Evolutionary conservation across 352 stramenopile genomes (phyloP), one percentile per base, ranked within the genome.

Genomic region (Phytophthora boehmeriae): DNA sequence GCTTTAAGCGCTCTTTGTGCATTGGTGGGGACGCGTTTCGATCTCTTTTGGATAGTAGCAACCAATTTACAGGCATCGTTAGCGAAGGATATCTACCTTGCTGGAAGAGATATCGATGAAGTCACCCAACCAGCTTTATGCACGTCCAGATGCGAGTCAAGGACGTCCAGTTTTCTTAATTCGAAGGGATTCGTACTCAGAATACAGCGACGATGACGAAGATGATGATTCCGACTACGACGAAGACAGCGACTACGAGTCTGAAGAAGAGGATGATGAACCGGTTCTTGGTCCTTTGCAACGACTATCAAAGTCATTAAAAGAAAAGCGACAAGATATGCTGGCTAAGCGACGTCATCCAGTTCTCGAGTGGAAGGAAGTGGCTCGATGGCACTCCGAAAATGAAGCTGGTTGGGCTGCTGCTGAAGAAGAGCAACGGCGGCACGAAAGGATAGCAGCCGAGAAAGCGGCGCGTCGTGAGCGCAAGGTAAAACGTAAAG

Each of bases 311-410:
- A 73, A 67, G 23, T 55, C 59, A 6, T 34, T 83, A 3, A 62
- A 54, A 19, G n/a, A 41, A 10, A 80, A 80, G 44, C 80, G 83
- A 47, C 71, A 83, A 32, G 34, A n/a, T 16, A 34, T 79, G 50
- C 54, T 88, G 36, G 71, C 78, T 16, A 58, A 68, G 30, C 71
- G 80, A 9, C 53, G 77, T 20, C 58, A 89, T 20, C 77, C 77
- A 11, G 57, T 74, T 25, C 61, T 86, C 14, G 77, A 85, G 54
- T 89, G 77, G 78, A 86, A 79, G 41, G 73, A 59, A 41, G 61
- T 57, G 35, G 64, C 64, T 46, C 63, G 57, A 27, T 84, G 78
- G 68, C 58, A 76, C 8, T 22, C 35, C n/a, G 75, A 88, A 22
- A 75, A 85, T 45, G 73, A 61, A 17, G 61, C 66, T 19, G 61